Evolutionary conservation across 805 yeast genomes (phyloP).

Genomic region (Schizosaccharomyces osmophilus): DNA sequence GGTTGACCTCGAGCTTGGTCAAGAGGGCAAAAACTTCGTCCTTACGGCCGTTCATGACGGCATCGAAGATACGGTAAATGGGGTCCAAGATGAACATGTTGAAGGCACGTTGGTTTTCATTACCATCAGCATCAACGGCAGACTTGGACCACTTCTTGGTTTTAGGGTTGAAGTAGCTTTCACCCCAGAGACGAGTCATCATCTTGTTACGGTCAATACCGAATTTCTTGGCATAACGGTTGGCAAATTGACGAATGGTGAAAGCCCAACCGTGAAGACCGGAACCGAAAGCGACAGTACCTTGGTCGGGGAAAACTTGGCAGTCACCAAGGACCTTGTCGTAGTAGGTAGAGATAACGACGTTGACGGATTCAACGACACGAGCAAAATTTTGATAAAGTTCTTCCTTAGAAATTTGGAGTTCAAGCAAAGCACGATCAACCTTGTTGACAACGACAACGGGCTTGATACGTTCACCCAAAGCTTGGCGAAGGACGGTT

Average conservation of each 20-base stretch:
- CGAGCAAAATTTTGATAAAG: constrained; percentile 93
- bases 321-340: constrained; percentile 81
- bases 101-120: constrained; percentile 94
- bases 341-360: constrained; percentile 82
- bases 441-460: constrained; percentile 97
- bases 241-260: constrained; percentile 96
- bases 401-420: constrained; percentile 97
- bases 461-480: constrained; percentile 98
- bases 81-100: constrained; percentile 98
- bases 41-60: constrained; percentile 98
- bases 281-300: constrained; percentile 99
- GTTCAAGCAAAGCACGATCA: constrained; percentile 96
- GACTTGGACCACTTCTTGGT: constrained; percentile 98
- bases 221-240: constrained; percentile 94
- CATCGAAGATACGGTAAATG: constrained; percentile 86
- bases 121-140: constrained; percentile 73
- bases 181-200: constrained; percentile 99
- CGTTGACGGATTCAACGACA: constrained; percentile 98
- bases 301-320: constrained; percentile 96
- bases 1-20: constrained; percentile 76
- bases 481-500: constrained; percentile 96
- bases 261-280: constrained; percentile 99
- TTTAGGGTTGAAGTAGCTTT: constrained; percentile 98
- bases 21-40: constrained; percentile 81
- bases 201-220: constrained; percentile 95